Conservation (phyloP, 768 basidiomycete genomes). For the Russula emetica region DNA sequence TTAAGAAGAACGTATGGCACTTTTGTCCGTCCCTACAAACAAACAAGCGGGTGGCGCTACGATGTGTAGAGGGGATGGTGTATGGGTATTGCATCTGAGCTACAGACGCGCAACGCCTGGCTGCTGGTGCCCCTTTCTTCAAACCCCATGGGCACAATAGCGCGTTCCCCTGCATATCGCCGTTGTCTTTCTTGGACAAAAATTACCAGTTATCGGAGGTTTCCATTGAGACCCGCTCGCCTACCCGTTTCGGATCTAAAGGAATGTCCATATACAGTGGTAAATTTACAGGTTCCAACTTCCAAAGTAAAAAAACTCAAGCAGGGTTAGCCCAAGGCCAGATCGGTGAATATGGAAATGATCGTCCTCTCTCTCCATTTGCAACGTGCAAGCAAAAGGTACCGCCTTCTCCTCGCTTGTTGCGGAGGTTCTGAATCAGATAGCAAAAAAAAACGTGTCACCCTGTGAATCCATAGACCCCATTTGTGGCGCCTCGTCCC, state of each 20-base stretch:
- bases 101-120: constrained; percentile 1
- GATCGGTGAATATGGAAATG: constrained; percentile 7
- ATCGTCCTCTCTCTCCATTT: background rate
- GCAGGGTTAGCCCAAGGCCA: background rate
- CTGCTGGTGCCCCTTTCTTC: background rate
- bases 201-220: constrained; percentile 1
- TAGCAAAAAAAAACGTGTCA: constrained; percentile 2
- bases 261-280: background rate
- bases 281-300: background rate
- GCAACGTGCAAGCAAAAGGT: background rate
- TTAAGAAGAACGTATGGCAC: background rate
- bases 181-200: constrained; percentile 15
- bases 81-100: background rate
- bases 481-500: constrained; percentile 8
- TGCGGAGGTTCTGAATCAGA: background rate
- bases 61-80: background rate
- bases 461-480: background rate
- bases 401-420: constrained; percentile 9
- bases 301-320: too few relatives aligned
- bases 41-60: constrained; percentile 4
- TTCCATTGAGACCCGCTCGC: constrained; percentile 15
- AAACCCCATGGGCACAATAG: background rate
- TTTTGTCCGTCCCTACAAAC: background rate
- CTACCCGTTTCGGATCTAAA: constrained; percentile 1
- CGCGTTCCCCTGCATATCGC: constrained; percentile 1